Evolutionary conservation across 768 basidiomycete species (phyloP).

Genomic region (Paxillus ammoniavirescens): DNA sequence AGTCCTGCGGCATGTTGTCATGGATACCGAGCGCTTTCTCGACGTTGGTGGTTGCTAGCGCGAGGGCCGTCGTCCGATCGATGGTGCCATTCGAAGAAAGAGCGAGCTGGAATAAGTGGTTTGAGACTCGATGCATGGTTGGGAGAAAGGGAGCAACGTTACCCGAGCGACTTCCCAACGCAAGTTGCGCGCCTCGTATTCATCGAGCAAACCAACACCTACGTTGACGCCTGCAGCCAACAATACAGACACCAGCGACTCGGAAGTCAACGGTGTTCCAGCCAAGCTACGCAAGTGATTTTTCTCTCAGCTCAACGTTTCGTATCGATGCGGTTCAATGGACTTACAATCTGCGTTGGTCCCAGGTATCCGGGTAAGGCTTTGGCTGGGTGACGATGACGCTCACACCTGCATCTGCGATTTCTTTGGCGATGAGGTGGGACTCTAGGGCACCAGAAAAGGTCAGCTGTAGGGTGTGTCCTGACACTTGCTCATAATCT

Average conservation of each 20-base stretch:
- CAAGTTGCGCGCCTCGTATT: conserved; percentile 30
- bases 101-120: conserved; percentile 35
- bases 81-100: conserved; percentile 40
- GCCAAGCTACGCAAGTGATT: conserved; percentile 44
- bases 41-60: conserved; percentile 40
- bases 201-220: conserved; percentile 48
- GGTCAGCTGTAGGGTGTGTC: conserved; percentile 58
- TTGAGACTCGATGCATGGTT: not conserved
- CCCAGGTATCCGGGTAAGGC: conserved; percentile 67
- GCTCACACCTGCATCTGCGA: conserved; percentile 63
- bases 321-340: not conserved
- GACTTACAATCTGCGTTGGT: conserved; percentile 58
- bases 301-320: not conserved
- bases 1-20: conserved; percentile 28
- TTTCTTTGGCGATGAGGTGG: conserved; percentile 64
- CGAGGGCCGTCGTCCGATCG: conserved; percentile 32
- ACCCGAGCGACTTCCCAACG: conserved; percentile 42
- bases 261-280: conserved; percentile 64
- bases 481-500: conserved; percentile 59
- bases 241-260: conserved; percentile 54
- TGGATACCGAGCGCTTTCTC: conserved; percentile 41
- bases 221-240: conserved; percentile 61
- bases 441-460: conserved; percentile 63
- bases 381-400: conserved; percentile 67
- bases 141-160: conserved; percentile 1